Evolutionary conservation across 202 grass and related monocot species (phyloP).

Genomic region (Musa balbisiana): DNA sequence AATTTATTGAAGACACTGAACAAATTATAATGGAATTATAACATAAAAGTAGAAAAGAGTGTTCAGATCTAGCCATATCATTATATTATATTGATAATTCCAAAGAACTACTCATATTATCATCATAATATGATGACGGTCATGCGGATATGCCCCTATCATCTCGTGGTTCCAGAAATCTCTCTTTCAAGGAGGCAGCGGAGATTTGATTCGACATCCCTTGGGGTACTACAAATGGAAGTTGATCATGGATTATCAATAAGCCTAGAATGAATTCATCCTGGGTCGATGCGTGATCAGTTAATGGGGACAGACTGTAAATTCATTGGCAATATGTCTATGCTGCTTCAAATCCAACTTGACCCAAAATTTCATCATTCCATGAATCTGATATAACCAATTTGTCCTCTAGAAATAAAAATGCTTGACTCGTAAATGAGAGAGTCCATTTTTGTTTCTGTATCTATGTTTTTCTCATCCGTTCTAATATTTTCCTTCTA

Average conservation of each 20-base stretch:
- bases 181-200: not conserved
- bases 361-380: not conserved
- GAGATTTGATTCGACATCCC: too few relatives aligned
- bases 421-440: not conserved
- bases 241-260: too few relatives aligned
- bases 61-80: not conserved
- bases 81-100: not conserved
- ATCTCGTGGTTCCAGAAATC: not conserved
- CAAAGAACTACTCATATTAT: not conserved
- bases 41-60: too few relatives aligned
- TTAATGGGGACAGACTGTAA: slow-evolving; percentile 25
- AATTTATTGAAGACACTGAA: not conserved
- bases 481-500: not conserved
- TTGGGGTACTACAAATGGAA: too few relatives aligned
- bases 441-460: not conserved
- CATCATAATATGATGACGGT: not conserved
- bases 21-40: too few relatives aligned
- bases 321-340: slow-evolving; percentile 21
- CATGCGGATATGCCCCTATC: not conserved
- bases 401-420: not conserved
- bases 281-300: not conserved
- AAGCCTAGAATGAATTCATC: not conserved
- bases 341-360: slow-evolving; percentile 16
- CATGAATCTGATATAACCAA: not conserved
- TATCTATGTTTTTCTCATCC: not conserved